Conservation (phyloP, 1,284 basidiomycete genomes). For the Spongispora temasekensis region DNA sequence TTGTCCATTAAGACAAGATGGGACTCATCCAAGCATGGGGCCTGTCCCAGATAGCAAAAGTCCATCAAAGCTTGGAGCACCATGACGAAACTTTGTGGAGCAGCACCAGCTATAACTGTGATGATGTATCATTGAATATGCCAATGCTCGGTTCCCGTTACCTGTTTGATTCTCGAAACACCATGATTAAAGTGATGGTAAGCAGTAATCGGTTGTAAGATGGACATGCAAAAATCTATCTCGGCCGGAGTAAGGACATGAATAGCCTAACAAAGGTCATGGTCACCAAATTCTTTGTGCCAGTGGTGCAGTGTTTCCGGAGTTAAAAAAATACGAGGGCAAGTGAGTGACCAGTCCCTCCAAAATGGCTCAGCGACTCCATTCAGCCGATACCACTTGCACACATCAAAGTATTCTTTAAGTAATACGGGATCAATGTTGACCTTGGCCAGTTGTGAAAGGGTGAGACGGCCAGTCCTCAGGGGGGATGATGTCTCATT, state of each 20-base stretch:
- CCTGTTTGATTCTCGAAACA: not conserved
- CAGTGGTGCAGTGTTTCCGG: not conserved
- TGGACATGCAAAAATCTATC: not conserved
- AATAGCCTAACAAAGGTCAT: not conserved
- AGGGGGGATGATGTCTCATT: not conserved
- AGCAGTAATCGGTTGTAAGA: not conserved
- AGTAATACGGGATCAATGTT: not conserved
- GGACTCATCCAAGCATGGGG: not conserved
- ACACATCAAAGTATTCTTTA: not conserved
- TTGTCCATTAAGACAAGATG: not conserved
- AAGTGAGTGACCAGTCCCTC: not conserved
- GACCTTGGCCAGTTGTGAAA: not conserved
- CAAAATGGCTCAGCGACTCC: not conserved
- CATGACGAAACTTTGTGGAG: not conserved
- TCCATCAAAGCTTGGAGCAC: not conserved
- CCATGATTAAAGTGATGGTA: not conserved
- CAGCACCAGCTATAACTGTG: not conserved
- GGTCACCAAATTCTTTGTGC: not conserved
- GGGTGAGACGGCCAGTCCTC: not conserved
- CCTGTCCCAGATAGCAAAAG: not conserved
- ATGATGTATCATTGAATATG: not conserved
- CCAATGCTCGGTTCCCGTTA: not conserved
- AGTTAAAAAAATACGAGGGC: not conserved
- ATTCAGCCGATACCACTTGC: not conserved
- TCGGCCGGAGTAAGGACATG: not conserved